Conservation (phyloP, 2,329 filamentous ascomycete species). For the Hypoxylon sp. region DNA sequence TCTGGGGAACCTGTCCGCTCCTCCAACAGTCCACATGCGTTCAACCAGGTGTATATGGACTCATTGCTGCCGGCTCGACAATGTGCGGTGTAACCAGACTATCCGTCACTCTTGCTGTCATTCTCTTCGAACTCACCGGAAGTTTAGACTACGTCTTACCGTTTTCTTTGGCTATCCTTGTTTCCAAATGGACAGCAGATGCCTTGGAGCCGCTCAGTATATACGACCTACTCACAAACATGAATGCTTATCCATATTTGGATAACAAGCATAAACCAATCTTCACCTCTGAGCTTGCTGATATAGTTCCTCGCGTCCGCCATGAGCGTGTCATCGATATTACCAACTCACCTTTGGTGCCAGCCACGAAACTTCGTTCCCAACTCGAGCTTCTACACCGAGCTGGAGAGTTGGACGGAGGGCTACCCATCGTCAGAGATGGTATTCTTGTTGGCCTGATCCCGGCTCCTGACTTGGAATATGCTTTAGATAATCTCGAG, state of each 20-base stretch:
- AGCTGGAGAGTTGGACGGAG: slow-evolving; percentile 91
- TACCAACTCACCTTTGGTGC: slow-evolving; percentile 82
- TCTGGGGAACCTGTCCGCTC: slow-evolving; percentile 83
- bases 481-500: slow-evolving; percentile 85
- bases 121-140: slow-evolving; percentile 95
- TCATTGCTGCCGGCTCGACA: slow-evolving; percentile 94
- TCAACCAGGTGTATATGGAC: slow-evolving; percentile 95
- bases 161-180: slow-evolving; percentile 91
- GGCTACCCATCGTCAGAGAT: slow-evolving; percentile 86
- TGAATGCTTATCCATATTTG: slow-evolving; percentile 98
- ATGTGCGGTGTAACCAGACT: slow-evolving; percentile 98
- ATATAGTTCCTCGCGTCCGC: slow-evolving; percentile 84
- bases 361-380: slow-evolving; percentile 80
- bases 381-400: slow-evolving; percentile 88
- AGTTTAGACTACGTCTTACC: slow-evolving; percentile 95
- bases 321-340: slow-evolving; percentile 90
- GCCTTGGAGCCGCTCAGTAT: slow-evolving; percentile 95
- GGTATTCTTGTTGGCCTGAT: slow-evolving; percentile 90
- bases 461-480: slow-evolving; percentile 93
- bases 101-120: slow-evolving; percentile 93
- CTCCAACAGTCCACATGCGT: slow-evolving; percentile 85
- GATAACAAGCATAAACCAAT: slow-evolving; percentile 95
- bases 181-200: slow-evolving; percentile 98
- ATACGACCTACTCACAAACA: slow-evolving; percentile 93
- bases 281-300: slow-evolving; percentile 89